phyloP scores from a whole-genome alignment of 1,139 yeast genomes.

The Yamadazyma pseudoaaseri region DNA sequence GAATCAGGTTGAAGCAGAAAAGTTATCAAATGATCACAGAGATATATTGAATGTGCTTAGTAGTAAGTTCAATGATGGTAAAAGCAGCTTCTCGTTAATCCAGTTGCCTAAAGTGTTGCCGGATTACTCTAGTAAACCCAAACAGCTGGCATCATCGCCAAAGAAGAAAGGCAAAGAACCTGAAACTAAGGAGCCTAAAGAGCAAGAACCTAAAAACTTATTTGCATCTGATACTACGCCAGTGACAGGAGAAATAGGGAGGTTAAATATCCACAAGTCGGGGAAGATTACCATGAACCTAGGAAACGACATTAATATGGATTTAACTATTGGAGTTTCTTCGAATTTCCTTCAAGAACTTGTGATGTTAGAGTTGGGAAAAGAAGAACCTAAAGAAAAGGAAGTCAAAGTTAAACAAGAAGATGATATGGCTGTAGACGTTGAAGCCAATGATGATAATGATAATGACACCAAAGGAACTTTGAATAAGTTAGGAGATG shows the following conservation, averaged over 20 bases:
- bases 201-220: constrained; percentile 12
- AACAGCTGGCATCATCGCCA: not conserved
- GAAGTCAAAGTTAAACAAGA: constrained; percentile 5
- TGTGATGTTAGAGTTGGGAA: constrained; percentile 41
- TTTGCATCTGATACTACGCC: constrained; percentile 12
- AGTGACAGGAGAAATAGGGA: constrained; percentile 63
- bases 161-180: not conserved
- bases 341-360: constrained; percentile 75
- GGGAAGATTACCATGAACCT: constrained; percentile 75
- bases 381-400: constrained; percentile 13
- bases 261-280: constrained; percentile 71
- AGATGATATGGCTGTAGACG: constrained; percentile 16
- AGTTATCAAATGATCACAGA: constrained; percentile 32
- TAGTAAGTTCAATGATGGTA: constrained; percentile 22
- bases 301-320: constrained; percentile 65
- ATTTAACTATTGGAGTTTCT: constrained; percentile 71
- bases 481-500: constrained; percentile 60
- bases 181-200: constrained; percentile 8
- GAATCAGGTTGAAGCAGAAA: constrained; percentile 30
- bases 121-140: constrained; percentile 25
- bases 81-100: constrained; percentile 43
- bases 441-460: constrained; percentile 15
- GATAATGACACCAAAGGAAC: constrained; percentile 29
- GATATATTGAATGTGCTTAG: constrained; percentile 29
- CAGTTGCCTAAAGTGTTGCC: constrained; percentile 78